Evolutionary conservation across 1,139 yeast species (phyloP).

Genomic region (Yamadazyma aaseri): DNA sequence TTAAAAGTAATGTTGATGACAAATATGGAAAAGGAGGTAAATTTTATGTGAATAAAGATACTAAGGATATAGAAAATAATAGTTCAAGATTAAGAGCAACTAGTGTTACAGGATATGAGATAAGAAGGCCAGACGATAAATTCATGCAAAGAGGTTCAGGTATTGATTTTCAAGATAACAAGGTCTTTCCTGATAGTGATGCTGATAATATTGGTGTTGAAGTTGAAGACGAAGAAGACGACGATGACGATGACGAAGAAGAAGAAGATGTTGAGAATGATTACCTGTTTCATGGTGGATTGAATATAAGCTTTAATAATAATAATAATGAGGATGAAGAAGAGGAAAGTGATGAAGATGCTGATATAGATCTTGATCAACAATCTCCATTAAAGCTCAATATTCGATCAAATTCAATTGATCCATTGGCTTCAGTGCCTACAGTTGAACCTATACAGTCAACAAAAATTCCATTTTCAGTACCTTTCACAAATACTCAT

Average conservation of each 20-base stretch:
- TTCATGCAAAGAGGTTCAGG: constrained; percentile 15
- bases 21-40: constrained; percentile 87
- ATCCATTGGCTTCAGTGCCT: constrained; percentile 5
- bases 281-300: background rate
- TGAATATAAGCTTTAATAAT: background rate
- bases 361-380: constrained; percentile 29
- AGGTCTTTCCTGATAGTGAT: constrained; percentile 24
- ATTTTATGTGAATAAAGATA: constrained; percentile 56
- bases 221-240: constrained; percentile 1
- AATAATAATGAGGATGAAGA: constrained; percentile 17
- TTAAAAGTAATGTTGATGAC: constrained; percentile 71
- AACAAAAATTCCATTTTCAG: constrained; percentile 4
- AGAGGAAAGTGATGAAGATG: constrained; percentile 36
- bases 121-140: constrained; percentile 15
- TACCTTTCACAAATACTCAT: constrained; percentile 7
- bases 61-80: constrained; percentile 16
- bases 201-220: constrained; percentile 3
- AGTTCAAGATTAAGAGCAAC: constrained; percentile 39
- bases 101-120: constrained; percentile 39
- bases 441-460: constrained; percentile 6
- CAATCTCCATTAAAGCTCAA: constrained; percentile 31
- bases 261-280: constrained; percentile 5
- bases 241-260: constrained; percentile 3
- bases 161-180: constrained; percentile 10
- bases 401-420: constrained; percentile 19